Evolutionary conservation across 257 asterid species (phyloP), one percentile per base, ranked within the genome.

Genomic region (Nicotiana attenuata): DNA sequence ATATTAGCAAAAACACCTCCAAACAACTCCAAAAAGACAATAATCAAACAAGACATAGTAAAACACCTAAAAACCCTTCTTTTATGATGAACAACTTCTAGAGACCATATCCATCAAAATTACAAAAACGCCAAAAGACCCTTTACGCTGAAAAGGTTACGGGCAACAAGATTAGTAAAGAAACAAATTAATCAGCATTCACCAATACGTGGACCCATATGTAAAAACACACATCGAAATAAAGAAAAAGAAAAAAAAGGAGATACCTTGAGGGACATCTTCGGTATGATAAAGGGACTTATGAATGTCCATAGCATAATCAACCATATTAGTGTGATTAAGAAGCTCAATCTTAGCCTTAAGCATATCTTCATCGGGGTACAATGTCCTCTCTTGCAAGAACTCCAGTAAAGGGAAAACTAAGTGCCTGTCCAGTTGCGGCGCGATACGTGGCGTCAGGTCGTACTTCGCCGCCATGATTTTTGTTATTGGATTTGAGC

Each of bases 221-320:
- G 13, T 10, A 41, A 9, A 57, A 57, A 57, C 24, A 24, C 31
- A 28, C 20, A 28, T 64, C 9, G 5, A 50, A 22, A 33, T 0
- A 38, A 81, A 55, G 45, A 28, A 2, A n/a, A 6, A 33, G 3
- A 24, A 5, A 9, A n/a, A n/a, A 56, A 6, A 1, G 24, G 5
- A 2, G 47, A 7, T 80, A 93, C 99, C 98, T 87, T 90, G 96
- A 3, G 99, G 98, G 9, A 96, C 98, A 66, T 96, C 99, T 1
- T 96, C 99, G 0, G 99, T 84, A 28, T 88, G 97, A 83, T 96
- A 92, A 20, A 96, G 98, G 1, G 97, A 86, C 83, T 93, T 96
- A 87, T 93, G 94, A 56, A 96, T 96, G 82, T 96, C 99, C 99
- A 96, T 94, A 79, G 98, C 98, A 60, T 92, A 96, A 82, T 96